Conservation (phyloP, 1,284 basidiomycete genomes). For the Cryptococcus jaspeensis region DNA sequence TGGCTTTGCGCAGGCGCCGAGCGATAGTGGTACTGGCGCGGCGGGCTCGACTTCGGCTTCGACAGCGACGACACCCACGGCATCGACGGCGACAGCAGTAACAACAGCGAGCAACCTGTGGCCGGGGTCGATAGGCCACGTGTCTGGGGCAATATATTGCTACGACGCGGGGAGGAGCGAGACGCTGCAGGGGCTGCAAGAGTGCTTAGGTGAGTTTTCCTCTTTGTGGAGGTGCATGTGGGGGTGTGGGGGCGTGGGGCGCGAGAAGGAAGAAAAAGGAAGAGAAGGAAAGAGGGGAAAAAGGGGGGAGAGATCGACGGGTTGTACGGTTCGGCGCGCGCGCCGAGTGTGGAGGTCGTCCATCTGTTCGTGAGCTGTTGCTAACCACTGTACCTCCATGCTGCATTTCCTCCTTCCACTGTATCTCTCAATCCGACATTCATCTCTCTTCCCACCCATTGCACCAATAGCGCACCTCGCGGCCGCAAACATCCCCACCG, state of each 20-base stretch:
- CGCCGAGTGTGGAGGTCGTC: background rate
- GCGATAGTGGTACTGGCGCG: too few relatives aligned
- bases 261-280: background rate
- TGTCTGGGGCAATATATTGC: constrained; percentile 46
- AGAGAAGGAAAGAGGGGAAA: too few relatives aligned
- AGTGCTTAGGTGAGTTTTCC: constrained; percentile 38
- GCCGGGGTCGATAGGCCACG: constrained; percentile 27
- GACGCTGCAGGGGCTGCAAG: constrained; percentile 34
- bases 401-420: background rate
- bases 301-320: too few relatives aligned
- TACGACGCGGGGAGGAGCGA: constrained; percentile 43
- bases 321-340: background rate
- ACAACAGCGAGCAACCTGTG: constrained; percentile 18
- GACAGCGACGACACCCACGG: too few relatives aligned
- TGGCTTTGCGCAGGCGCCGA: constrained; percentile 8
- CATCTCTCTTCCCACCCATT: too few relatives aligned
- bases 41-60: too few relatives aligned
- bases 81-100: too few relatives aligned
- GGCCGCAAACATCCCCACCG: constrained; percentile 29
- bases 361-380: background rate
- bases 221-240: background rate
- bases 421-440: too few relatives aligned
- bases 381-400: background rate
- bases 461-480: constrained; percentile 17
- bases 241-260: background rate